A percentile compares a stretch with the other conserved stretches of the same genome.
Conservation (phyloP, 495 filamentous ascomycete species). For the Tuber melanosporum region DNA sequence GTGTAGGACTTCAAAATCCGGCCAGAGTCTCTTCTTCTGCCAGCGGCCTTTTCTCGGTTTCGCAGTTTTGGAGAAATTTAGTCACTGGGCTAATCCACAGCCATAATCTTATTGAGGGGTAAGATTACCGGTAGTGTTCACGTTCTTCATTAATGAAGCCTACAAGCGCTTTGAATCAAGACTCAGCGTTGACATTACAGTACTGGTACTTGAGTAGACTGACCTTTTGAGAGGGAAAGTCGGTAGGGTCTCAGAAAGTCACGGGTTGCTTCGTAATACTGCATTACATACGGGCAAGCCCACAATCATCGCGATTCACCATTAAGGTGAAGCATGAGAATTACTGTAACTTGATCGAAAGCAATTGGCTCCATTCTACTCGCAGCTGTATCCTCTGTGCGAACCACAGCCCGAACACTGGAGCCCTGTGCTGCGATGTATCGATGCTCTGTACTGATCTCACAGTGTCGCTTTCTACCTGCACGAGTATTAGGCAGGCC, state of each 20-base stretch:
- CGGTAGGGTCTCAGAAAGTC: neutral
- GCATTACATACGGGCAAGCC: neutral
- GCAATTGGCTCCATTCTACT: neutral
- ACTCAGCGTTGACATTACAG: neutral
- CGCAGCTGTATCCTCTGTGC: neutral
- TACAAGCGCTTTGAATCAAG: neutral
- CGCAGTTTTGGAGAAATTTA: neutral
- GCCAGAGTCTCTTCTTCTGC: neutral
- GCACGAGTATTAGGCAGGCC: neutral
- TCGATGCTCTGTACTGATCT: neutral
- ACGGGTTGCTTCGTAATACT: neutral
- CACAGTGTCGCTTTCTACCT: neutral
- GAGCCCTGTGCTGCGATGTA: neutral
- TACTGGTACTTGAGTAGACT: no score
- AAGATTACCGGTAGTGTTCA: neutral
- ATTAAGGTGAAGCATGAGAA: neutral
- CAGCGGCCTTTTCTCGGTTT: neutral
- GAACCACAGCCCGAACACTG: neutral
- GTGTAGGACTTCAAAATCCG: neutral
- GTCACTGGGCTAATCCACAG: neutral
- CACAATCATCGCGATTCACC: neutral
- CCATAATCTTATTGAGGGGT: neutral
- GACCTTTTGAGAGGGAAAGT: neutral
- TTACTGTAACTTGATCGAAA: neutral
- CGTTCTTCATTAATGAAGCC: neutral